Conservation (phyloP, 1,139 yeast genomes). For the Scheffersomyces lignicola region DNA sequence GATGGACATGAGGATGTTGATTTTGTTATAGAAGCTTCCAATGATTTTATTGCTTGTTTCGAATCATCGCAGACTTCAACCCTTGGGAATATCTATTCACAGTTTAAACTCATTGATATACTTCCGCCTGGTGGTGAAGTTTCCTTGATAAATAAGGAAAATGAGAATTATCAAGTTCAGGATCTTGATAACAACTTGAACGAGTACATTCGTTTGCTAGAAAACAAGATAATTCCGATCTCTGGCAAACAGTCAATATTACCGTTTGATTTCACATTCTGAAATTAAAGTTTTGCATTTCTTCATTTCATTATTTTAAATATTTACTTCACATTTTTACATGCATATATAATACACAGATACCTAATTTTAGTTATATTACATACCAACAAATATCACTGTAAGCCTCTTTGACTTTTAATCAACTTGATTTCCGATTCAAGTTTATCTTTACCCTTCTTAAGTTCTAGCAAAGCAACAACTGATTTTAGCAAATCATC, state of each 20-base stretch:
- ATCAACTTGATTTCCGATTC: conserved; percentile 75
- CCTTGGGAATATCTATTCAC: conserved; percentile 8
- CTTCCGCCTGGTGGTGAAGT: conserved; percentile 8
- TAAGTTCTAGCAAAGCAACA: conserved; percentile 74
- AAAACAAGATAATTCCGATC: too few relatives aligned
- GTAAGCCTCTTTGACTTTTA: conserved; percentile 46
- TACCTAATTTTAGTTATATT: conserved; percentile 2
- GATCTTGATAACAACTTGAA: too few relatives aligned
- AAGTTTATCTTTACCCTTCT: conserved; percentile 83
- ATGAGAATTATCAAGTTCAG: too few relatives aligned
- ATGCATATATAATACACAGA: conserved; percentile 5
- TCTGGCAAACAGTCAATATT: too few relatives aligned
- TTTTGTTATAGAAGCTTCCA: conserved; percentile 10
- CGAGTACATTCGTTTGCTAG: too few relatives aligned
- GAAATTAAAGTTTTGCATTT: conserved; percentile 1
- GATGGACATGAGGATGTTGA: conserved; percentile 37
- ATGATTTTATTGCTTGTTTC: background rate
- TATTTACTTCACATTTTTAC: conserved; percentile 1
- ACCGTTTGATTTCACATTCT: conserved; percentile 1
- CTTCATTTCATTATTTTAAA: background rate
- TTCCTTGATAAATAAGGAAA: too few relatives aligned
- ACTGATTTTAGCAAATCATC: conserved; percentile 76
- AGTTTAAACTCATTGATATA: conserved; percentile 9
- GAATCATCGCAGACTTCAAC: background rate
- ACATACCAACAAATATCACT: conserved; percentile 13